These are phyloP conservation scores for Nyctanthes arbortristis DNA, from an alignment of 257 asterid species.

Conservation along the genomic window DNA sequence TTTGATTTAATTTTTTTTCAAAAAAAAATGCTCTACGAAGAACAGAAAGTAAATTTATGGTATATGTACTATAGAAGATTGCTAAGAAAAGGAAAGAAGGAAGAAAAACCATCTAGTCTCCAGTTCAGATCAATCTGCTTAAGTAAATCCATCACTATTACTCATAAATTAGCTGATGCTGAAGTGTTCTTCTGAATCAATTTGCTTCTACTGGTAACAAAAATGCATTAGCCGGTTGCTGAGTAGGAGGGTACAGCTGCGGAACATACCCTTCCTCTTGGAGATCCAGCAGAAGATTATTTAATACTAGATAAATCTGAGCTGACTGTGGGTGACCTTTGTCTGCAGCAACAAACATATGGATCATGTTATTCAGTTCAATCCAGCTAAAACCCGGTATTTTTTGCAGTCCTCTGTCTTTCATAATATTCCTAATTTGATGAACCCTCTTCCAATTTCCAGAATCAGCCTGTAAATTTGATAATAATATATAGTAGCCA, in stretches of 20 bases:
- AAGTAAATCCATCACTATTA: neutral
- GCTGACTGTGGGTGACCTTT: slow-evolving; percentile 58
- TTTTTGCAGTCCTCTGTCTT: slow-evolving; percentile 74
- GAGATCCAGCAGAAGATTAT: slow-evolving; percentile 60
- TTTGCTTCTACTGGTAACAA: slow-evolving; percentile 15
- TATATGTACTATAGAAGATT: neutral
- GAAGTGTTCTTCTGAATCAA: neutral
- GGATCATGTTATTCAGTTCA: slow-evolving; percentile 57
- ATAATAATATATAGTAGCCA: slow-evolving; percentile 75
- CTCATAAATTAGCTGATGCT: neutral
- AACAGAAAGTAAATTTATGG: neutral
- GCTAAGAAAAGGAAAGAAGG: neutral
- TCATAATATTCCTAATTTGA: slow-evolving; percentile 63
- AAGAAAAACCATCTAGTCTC: neutral
- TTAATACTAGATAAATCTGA: slow-evolving; percentile 50
- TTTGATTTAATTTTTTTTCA: too few relatives aligned
- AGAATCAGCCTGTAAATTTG: slow-evolving; percentile 72
- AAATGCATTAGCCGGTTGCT: slow-evolving; percentile 1
- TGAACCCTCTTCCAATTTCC: slow-evolving; percentile 71
- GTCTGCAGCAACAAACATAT: slow-evolving; percentile 80
- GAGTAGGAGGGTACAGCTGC: slow-evolving; percentile 9
- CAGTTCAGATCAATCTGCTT: neutral
- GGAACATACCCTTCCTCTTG: slow-evolving; percentile 58
- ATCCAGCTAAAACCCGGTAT: slow-evolving; percentile 85
- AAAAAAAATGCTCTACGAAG: neutral